Conservation (phyloP, 306 rosid genomes). For the Acacia crassicarpa region DNA sequence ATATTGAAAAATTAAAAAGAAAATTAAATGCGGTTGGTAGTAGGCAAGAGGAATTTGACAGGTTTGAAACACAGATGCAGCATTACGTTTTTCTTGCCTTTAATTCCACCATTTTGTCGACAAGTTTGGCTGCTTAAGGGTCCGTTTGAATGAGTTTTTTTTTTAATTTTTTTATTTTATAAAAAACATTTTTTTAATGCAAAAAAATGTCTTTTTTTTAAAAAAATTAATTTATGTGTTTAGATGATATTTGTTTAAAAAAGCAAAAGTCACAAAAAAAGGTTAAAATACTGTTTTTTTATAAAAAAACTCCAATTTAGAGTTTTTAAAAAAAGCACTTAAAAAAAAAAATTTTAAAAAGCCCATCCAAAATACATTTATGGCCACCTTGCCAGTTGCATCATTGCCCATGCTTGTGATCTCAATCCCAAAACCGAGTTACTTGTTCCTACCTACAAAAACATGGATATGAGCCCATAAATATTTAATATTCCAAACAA, state of each 20-base stretch:
- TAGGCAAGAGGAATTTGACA: neutral
- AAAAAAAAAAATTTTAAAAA: no score
- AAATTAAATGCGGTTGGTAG: neutral
- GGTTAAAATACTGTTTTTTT: no score
- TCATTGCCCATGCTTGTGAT: neutral
- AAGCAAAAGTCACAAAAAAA: no score
- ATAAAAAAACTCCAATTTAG: no score
- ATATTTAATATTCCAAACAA: neutral
- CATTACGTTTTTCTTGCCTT: neutral
- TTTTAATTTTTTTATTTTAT: no score
- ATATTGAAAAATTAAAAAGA: no score
- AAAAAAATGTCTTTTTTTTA: no score
- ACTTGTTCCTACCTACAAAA: neutral
- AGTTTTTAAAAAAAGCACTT: no score
- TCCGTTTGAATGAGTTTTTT: no score
- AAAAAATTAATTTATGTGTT: no score
- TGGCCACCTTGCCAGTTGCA: neutral
- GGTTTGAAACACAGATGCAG: neutral
- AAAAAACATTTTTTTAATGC: no score
- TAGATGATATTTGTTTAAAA: no score
- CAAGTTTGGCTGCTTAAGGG: neutral
- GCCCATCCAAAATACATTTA: neutral
- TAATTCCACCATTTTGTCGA: neutral
- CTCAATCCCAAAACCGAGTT: neutral
- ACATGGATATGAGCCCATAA: neutral